Conservation (phyloP, 495 filamentous ascomycete genomes). For the Aspergillus funiculosus region DNA sequence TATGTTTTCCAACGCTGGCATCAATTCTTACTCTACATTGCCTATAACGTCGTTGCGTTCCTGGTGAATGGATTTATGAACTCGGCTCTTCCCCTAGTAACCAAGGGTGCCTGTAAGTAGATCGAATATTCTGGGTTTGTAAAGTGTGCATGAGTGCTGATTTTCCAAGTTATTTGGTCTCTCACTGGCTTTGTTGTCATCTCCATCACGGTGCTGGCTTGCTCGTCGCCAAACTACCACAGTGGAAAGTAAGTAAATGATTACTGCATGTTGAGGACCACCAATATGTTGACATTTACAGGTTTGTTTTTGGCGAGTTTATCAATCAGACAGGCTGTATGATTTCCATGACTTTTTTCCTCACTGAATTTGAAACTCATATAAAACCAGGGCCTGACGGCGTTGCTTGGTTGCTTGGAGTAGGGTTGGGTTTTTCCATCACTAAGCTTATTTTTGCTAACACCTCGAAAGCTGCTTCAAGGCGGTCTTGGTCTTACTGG, state of each 20-base stretch:
- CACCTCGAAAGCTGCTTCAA: slow-evolving; percentile 44
- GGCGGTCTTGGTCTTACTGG: slow-evolving; percentile 57
- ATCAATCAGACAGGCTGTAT: slow-evolving; percentile 54
- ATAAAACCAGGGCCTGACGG: slow-evolving; percentile 51
- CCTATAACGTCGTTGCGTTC: slow-evolving; percentile 56
- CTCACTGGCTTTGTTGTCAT: slow-evolving; percentile 63
- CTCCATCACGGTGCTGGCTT: slow-evolving; percentile 59
- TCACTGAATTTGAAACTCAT: slow-evolving; percentile 10
- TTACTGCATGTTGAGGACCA: slow-evolving; percentile 30
- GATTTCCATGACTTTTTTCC: slow-evolving; percentile 1
- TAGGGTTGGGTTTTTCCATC: slow-evolving; percentile 19
- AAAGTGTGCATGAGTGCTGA: neutral
- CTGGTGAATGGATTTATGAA: slow-evolving; percentile 64
- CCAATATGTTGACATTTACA: slow-evolving; percentile 38
- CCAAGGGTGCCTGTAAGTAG: slow-evolving; percentile 47
- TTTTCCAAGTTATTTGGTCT: slow-evolving; percentile 53
- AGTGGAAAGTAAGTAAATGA: slow-evolving; percentile 48
- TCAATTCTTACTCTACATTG: slow-evolving; percentile 69
- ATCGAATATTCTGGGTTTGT: neutral
- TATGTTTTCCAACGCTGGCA: slow-evolving; percentile 61
- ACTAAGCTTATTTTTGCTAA: slow-evolving; percentile 18
- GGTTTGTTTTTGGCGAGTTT: slow-evolving; percentile 55
- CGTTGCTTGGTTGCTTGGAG: slow-evolving; percentile 57
- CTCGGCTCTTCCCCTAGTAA: slow-evolving; percentile 56
- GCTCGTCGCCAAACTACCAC: slow-evolving; percentile 55